Base-by-base conservation (phyloP, 140 eudicot genomes). In the Stevia rebaudiana region DNA sequence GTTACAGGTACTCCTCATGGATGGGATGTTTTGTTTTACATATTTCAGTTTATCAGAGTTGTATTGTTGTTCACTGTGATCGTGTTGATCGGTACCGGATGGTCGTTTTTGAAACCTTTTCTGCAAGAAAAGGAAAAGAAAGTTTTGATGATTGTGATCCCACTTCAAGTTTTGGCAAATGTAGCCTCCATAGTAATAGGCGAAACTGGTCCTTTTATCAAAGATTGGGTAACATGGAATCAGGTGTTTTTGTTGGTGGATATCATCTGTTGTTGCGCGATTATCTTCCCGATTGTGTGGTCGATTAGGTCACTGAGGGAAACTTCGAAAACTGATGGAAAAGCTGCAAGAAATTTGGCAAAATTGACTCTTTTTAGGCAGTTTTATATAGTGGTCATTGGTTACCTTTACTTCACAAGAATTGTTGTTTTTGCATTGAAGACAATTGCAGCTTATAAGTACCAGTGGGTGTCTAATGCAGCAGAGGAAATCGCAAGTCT, bases 1-100 rank as follows among this genome's bases (percentile, higher is more conserved):
- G 79, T 67, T 8, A 85, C 89, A 1, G 94, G 94, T 8, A 73
- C 82, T 8, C 78, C 89, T 50, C 89, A 77, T 19, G 84, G 81
- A 8, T 85, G 89, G 89, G 83, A 85, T 65, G 74, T 80, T 1
- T 30, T 82, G 75, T 85, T 84, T 65, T 79, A 82, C 28, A 63
- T 71, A 0, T 66, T 82, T 8, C 83, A 85, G 70, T 79, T 82
- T 28, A 46, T 76, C 18, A 74, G 83, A 22, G 85, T 72, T 42
- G 73, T 85, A 61, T 37, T 85, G 43, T 50, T 85, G 63, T 69
- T 79, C 40, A 77, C 75, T 7, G 89, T 85, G 24, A 71, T 80
- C 22, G 74, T 85, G 67, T 63, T 85, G 55, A 77, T 82, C 5
- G 88, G 94, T 9, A 71, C 89, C 5, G 94, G 94, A 1, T 85